A percentile compares a stretch with the other conserved stretches of the same genome.
Evolutionary conservation across 1,284 basidiomycete genomes (phyloP).

Genomic region (Ceratobasidium sp.): DNA sequence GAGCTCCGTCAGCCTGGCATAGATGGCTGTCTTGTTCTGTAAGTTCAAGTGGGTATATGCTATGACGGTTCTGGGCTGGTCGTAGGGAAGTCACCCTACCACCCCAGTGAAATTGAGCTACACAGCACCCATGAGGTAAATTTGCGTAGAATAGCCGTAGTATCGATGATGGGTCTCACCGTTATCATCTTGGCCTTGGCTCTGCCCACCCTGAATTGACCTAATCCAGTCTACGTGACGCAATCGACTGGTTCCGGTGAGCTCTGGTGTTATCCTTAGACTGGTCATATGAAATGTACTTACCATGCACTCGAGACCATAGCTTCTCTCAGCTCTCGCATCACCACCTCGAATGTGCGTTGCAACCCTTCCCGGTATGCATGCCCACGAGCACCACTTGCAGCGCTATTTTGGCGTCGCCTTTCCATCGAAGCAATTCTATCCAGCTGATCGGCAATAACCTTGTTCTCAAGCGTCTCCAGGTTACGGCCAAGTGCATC

Average conservation of each 20-base stretch:
- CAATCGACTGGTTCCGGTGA: background rate
- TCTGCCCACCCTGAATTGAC: background rate
- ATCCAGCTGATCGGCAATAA: background rate
- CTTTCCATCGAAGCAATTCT: conserved; percentile 1
- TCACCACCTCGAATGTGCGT: background rate
- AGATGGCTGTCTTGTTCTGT: conserved; percentile 40
- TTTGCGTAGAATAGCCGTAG: background rate
- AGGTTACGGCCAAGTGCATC: background rate
- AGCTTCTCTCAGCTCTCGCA: conserved; percentile 2
- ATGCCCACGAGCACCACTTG: background rate
- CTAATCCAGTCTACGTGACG: background rate
- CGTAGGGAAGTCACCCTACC: background rate
- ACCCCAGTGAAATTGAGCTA: conserved; percentile 18
- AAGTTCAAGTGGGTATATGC: conserved; percentile 38
- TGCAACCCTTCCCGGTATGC: background rate
- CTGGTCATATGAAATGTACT: background rate
- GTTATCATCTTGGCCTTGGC: background rate
- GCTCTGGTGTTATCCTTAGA: background rate
- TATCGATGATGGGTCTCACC: background rate
- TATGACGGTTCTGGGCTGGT: conserved; percentile 12
- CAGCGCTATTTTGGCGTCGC: background rate
- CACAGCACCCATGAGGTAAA: background rate
- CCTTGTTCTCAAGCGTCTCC: background rate
- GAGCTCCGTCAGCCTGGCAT: conserved; percentile 29
- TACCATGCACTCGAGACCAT: background rate